Percentiles rank a stretch among this genome's conserved stretches.
Evolutionary conservation across 2,329 filamentous ascomycete species (phyloP).

Genomic region (Plectosphaerella sp.): DNA sequence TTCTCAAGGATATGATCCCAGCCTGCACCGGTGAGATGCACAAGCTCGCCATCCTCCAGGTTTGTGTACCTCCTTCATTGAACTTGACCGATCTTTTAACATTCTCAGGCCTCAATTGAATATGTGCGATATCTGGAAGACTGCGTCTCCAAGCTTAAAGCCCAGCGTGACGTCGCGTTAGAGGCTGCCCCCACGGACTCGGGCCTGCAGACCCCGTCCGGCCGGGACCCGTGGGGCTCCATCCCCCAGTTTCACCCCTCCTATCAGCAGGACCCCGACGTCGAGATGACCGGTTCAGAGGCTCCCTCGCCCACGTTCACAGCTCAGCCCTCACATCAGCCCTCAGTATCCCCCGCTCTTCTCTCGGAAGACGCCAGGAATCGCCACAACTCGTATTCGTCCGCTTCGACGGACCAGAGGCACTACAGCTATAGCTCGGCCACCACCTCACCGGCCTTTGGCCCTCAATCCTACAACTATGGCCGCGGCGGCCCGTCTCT

Average conservation of each 20-base stretch:
- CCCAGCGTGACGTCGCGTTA: slow-evolving; percentile 34
- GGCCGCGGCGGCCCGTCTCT: slow-evolving; percentile 28
- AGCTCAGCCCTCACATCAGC: slow-evolving; percentile 25
- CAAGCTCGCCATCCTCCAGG: slow-evolving; percentile 92
- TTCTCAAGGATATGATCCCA: slow-evolving; percentile 91
- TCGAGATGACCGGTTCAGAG: slow-evolving; percentile 59
- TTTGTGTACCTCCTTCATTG: slow-evolving; percentile 33
- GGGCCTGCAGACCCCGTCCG: slow-evolving; percentile 20
- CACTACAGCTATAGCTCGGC: slow-evolving; percentile 42
- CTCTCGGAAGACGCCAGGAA: slow-evolving; percentile 37
- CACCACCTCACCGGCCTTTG: slow-evolving; percentile 54
- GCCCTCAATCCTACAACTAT: slow-evolving; percentile 41
- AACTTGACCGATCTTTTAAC: not conserved
- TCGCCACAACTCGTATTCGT: slow-evolving; percentile 51
- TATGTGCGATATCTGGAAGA: slow-evolving; percentile 92
- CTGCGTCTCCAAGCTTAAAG: slow-evolving; percentile 77
- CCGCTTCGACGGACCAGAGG: slow-evolving; percentile 44
- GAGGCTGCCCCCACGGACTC: slow-evolving; percentile 18
- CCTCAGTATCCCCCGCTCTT: slow-evolving; percentile 49
- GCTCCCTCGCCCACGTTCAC: slow-evolving; percentile 43
- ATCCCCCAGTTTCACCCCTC: slow-evolving; percentile 21
- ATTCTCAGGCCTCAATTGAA: slow-evolving; percentile 79
- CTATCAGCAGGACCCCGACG: slow-evolving; percentile 40
- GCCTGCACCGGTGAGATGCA: slow-evolving; percentile 98
- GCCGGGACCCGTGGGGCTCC: slow-evolving; percentile 19